Evolutionary conservation across 768 basidiomycete species (phyloP), one percentile per base, ranked within the genome.

Genomic region (Leccinum arenicola): DNA sequence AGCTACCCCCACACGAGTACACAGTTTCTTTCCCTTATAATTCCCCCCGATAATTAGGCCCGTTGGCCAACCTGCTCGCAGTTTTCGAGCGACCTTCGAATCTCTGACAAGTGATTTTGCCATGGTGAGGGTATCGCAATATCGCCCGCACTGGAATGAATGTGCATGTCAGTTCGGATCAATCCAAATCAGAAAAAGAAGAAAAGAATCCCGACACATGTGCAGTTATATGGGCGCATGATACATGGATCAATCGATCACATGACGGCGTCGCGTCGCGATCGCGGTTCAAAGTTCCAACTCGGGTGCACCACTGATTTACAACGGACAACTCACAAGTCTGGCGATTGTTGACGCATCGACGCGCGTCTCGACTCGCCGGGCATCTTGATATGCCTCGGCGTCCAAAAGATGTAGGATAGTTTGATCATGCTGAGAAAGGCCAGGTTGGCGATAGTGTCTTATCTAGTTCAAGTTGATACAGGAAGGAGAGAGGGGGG

Each of bases 361-460:
- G 58, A 61, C 8, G n/a, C 50, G 50, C 58, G 62, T 48, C 61
- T 52, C 21, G 68, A 45, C 51, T 80, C 78, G 31, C 78, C 77
- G 12, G 83, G 83, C 54, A 85, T 73, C 62, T 78, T 81, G 56
- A 85, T 77, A 56, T 76, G 77, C 61, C 74, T 75, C 47, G 83
- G 83, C 23, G 82, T 80, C 66, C 82, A 76, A 69, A 84, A 72
- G 62, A 85, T 75, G 68, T 84, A 76, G 43, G 83, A 82, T 17
- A 83, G 60, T 60, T 77, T 79, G 75, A 83, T 75, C 69, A 70
- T 71, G 55, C 3, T 31, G 14, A 11, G 31, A 15, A 50, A 43
- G 31, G 54, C 51, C 51, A 64, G 54, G 23, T 38, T 57, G 38
- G 8, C 6, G 31, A 45, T 19, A 45, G n/a, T 45, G 43, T 19